Evolutionary conservation across 345 rosid genomes (phyloP), one percentile per base, ranked within the genome.

Genomic region (Anastatica hierochuntica): DNA sequence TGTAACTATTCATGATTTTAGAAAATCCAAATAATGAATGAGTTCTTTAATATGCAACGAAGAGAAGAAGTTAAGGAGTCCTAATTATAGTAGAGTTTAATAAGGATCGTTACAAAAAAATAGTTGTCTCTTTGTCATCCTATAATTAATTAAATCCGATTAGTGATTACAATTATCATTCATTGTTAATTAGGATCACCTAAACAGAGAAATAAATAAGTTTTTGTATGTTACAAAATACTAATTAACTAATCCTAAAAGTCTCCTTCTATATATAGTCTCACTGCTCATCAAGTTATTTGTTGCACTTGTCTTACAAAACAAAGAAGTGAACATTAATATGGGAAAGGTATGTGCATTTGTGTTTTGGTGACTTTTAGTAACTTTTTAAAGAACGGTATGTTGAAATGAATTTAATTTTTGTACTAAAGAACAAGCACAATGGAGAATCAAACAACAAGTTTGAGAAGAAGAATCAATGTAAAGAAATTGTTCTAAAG

Each of bases 401-500:
- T n/a, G n/a, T n/a, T n/a, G n/a, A n/a, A n/a, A n/a, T 58, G n/a
- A 39, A 16, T 21, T 11, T 26, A 19, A 10, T 9, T 11, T 14
- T 18, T 24, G 27, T 26, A 10, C 8, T 49, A 16, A 43, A 65
- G 64, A 65, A 57, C 64, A 65, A 49, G 59, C 70, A 49, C 17
- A 37, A 58, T 8, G 43, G 43, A 12, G 53, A 36, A 9, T 17
- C 37, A 8, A 27, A 50, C 45, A 53, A 53, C 15, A 38, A 17
- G 20, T 26, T 23, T 2, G 29, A 40, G 2, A 53, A 39, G 2
- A 53, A 53, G 48, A 62, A 62, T 14, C 45, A 43, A 24, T 24
- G 60, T 18, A 68, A 75, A 48, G 88, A 77, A 37, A 77, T 80
- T 36, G 63, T 80, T 11, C 34, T 82, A n/a, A 72, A 78, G 71